Conservation (phyloP, 73 alveolate genomes). For the Paramecium bursaria region DNA sequence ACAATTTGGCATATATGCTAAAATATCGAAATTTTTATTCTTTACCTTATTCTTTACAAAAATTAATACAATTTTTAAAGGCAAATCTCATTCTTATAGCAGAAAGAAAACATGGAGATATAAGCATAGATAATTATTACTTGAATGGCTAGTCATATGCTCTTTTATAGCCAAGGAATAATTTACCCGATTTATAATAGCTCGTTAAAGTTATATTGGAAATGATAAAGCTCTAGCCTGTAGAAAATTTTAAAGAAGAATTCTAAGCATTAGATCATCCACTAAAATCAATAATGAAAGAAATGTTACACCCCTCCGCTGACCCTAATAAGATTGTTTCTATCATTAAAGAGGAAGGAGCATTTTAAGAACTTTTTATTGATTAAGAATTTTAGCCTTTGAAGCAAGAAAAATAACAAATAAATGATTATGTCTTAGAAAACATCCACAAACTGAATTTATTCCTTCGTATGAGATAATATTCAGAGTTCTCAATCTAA, state of each 20-base stretch:
- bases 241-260: not conserved
- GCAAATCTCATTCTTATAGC: not conserved
- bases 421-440: too few relatives aligned
- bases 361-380: too few relatives aligned
- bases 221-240: constrained; percentile 15
- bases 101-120: not conserved
- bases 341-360: too few relatives aligned
- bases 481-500: too few relatives aligned
- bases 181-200: not conserved
- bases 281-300: not conserved
- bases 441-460: too few relatives aligned
- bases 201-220: constrained; percentile 1
- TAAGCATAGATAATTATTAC: not conserved
- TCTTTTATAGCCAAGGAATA: not conserved
- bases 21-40: constrained; percentile 12
- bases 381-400: too few relatives aligned
- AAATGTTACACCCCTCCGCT: too few relatives aligned
- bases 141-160: not conserved
- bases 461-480: too few relatives aligned
- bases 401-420: too few relatives aligned
- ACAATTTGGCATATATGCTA: not conserved
- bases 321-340: too few relatives aligned
- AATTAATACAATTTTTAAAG: not conserved
- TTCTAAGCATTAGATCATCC: constrained; percentile 11
- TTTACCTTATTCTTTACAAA: not conserved